Conservation (phyloP, 352 stramenopile genomes). For the Globisporangium splendens region DNA sequence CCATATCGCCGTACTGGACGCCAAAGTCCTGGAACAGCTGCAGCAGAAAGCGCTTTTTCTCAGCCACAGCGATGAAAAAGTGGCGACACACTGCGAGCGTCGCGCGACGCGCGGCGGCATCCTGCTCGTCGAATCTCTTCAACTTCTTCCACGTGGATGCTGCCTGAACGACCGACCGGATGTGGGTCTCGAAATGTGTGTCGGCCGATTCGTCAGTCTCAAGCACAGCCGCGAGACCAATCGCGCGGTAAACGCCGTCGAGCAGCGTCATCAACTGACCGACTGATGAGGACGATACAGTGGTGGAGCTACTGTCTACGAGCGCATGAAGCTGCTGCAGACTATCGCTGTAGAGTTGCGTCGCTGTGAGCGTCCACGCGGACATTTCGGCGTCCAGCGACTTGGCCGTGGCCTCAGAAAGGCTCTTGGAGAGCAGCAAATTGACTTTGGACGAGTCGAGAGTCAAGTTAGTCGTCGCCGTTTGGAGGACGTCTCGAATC, state of each 20-base stretch:
- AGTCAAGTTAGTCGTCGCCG: constrained; percentile 24
- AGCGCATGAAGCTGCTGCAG: constrained; percentile 31
- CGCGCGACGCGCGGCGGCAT: constrained; percentile 17
- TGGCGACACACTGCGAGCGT: constrained; percentile 37
- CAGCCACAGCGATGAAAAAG: constrained; percentile 44
- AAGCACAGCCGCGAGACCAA: constrained; percentile 24
- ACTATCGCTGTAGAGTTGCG: constrained; percentile 28
- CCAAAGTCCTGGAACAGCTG: constrained; percentile 65
- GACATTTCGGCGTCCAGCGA: constrained; percentile 5
- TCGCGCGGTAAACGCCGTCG: constrained; percentile 34
- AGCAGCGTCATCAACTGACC: constrained; percentile 36
- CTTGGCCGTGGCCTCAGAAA: constrained; percentile 15
- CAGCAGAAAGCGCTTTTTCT: constrained; percentile 70
- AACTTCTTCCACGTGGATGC: constrained; percentile 21
- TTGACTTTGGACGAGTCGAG: constrained; percentile 34
- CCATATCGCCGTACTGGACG: constrained; percentile 67
- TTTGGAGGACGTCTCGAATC: constrained; percentile 30
- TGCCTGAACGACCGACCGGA: constrained; percentile 36
- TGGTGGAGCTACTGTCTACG: background rate
- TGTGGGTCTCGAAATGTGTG: constrained; percentile 42
- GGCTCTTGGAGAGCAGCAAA: constrained; percentile 19
- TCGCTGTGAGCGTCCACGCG: constrained; percentile 33
- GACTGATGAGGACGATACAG: constrained; percentile 11
- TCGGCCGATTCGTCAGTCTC: constrained; percentile 17
- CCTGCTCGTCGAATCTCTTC: constrained; percentile 11